Evolutionary conservation across 2,329 filamentous ascomycete genomes (phyloP), one percentile per base, ranked within the genome.

Genomic region (Sclerotinia sclerotiorum): DNA sequence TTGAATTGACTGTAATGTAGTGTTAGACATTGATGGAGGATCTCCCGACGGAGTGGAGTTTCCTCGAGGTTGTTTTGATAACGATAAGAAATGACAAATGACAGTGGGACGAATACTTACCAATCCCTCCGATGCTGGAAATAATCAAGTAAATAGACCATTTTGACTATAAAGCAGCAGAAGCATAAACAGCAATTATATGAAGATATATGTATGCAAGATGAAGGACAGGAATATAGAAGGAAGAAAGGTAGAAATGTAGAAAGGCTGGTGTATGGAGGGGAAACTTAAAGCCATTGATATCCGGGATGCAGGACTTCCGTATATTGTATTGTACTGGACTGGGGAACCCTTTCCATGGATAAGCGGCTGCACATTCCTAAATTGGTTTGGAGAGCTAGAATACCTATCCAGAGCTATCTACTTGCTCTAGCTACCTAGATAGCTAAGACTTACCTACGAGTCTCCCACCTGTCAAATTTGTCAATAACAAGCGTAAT

Each of bases 1-100:
- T 97, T 97, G 78, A 87, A 85, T 74, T 87, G 84, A 81, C 93
- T 97, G 76, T 62, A 3, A 24, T 1, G 35, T 39, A 8, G 39
- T 71, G 74, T 82, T 69, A 82, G 76, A 67, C 49, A 68, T 57
- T 58, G 55, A 44, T 15, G 42, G 13, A 21, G 24, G 29, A 52
- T 27, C 27, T 46, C 64, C 55, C 46, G 60, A 48, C 56, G 39
- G 29, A 54, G 52, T 29, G 49, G 21, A 21, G 19, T 42, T 15
- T 11, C 52, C 13, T 52, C 21, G 7, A 32, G 44, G 51, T 27
- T 42, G 49, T 42, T 39, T 17, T 29, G 60, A 62, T 68, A 48
- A 55, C 44, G 69, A 46, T 49, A 68, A 46, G 46, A 27, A 48
- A 57, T 15, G 29, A 29, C 13, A 32, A 35, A 57, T 57, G 65